phyloP scores from a whole-genome alignment of 2,329 filamentous ascomycete species.

The Ophiostoma montium region DNA sequence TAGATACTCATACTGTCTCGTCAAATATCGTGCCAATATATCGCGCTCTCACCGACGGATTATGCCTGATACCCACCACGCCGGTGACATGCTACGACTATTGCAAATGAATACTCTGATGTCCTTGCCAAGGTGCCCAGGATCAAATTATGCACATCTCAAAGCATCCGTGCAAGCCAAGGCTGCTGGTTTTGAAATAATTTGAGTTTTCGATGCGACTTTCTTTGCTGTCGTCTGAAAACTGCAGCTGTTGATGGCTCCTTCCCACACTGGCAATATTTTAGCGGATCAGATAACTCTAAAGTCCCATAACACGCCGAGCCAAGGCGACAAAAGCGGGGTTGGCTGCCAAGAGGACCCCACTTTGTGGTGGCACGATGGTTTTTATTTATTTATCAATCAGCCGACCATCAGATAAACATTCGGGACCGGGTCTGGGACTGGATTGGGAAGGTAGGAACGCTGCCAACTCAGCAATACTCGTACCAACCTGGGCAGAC shows the following conservation, averaged over 20 bases:
- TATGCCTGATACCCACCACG: too few species aligned
- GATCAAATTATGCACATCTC: too few species aligned
- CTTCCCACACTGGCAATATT: not conserved
- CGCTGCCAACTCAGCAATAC: not conserved
- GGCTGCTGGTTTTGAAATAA: not conserved
- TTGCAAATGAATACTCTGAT: not conserved
- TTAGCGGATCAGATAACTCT: slow-evolving; percentile 8
- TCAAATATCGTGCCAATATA: too few species aligned
- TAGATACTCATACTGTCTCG: too few species aligned
- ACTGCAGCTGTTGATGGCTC: not conserved
- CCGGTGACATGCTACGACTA: not conserved
- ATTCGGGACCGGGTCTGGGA: not conserved
- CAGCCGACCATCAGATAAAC: slow-evolving; percentile 12
- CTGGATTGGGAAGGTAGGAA: not conserved
- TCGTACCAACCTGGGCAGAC: not conserved
- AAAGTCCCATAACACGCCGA: not conserved
- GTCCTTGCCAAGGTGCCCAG: too few species aligned
- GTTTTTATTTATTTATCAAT: slow-evolving; percentile 8
- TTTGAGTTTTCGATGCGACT: too few species aligned
- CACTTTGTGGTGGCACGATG: not conserved
- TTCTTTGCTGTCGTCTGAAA: not conserved
- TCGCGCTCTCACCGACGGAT: too few species aligned
- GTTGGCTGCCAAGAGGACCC: not conserved
- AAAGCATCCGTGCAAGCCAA: not conserved
- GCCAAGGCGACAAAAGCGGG: not conserved